Percentiles rank a stretch among this genome's conserved stretches.
Evolutionary conservation across 768 basidiomycete species (phyloP).

Genomic region (Russula foetens): DNA sequence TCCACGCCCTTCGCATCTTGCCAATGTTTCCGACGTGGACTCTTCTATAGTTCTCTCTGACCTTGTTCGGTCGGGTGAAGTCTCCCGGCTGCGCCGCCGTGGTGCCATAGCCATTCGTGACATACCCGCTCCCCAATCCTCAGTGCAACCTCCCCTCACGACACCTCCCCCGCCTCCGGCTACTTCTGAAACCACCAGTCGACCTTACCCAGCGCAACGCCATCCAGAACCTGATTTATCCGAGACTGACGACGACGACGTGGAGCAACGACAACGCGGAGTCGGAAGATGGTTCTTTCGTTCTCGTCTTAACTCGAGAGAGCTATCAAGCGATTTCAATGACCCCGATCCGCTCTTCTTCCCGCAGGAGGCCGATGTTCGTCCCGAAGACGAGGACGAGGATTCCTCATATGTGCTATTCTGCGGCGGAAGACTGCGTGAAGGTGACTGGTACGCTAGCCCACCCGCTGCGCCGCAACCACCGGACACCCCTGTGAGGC

Average conservation of each 20-base stretch:
- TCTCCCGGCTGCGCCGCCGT: constrained; percentile 61
- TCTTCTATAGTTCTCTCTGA: constrained; percentile 67
- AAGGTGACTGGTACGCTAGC: constrained; percentile 11
- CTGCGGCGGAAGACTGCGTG: constrained; percentile 28
- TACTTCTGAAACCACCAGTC: not conserved
- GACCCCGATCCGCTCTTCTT: constrained; percentile 15
- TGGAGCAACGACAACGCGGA: constrained; percentile 7
- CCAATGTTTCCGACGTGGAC: constrained; percentile 43
- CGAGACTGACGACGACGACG: constrained; percentile 11
- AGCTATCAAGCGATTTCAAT: not conserved
- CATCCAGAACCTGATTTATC: constrained; percentile 9
- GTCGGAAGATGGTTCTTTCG: constrained; percentile 10
- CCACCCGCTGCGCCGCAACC: constrained; percentile 7
- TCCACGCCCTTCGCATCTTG: constrained; percentile 1
- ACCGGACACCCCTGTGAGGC: constrained; percentile 29
- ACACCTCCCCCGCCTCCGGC: not conserved
- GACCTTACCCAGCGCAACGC: not conserved
- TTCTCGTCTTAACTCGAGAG: constrained; percentile 9
- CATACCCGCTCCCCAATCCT: constrained; percentile 20
- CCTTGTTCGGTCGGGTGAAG: constrained; percentile 65
- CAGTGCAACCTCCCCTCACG: constrained; percentile 1
- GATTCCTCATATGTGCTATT: constrained; percentile 32
- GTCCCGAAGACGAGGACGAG: constrained; percentile 24
- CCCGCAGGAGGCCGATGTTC: constrained; percentile 6
- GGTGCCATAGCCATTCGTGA: constrained; percentile 54